These are phyloP conservation scores for Boletus bicolor DNA, from an alignment of 768 basidiomycete species.

Conservation along the genomic window DNA sequence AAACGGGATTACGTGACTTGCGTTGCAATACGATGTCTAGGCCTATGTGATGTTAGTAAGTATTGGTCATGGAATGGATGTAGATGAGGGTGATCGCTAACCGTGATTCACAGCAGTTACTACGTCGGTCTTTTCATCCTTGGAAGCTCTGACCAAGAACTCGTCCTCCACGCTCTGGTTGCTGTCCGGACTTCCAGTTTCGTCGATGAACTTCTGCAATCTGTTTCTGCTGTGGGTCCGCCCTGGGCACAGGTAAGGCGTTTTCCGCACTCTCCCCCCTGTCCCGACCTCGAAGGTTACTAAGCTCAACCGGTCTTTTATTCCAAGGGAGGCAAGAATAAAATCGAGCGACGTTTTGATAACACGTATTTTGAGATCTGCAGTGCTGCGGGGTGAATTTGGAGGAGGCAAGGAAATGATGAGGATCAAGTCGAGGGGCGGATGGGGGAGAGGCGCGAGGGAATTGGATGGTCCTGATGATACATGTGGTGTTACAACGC, in stretches of 20 bases:
- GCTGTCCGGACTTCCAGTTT: conserved; percentile 46
- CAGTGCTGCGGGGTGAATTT: conserved; percentile 67
- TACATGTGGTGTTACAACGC: conserved; percentile 66
- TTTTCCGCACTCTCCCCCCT: conserved; percentile 81
- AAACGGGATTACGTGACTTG: conserved; percentile 84
- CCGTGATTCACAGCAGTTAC: conserved; percentile 98
- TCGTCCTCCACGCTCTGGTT: conserved; percentile 54
- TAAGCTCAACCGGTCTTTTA: conserved; percentile 79
- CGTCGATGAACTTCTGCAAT: conserved; percentile 76
- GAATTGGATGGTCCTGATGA: conserved; percentile 77
- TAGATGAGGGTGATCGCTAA: conserved; percentile 25
- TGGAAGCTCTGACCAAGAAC: conserved; percentile 65
- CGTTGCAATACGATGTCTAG: conserved; percentile 94
- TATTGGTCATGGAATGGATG: not conserved
- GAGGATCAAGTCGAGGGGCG: conserved; percentile 88
- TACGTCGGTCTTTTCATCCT: conserved; percentile 95
- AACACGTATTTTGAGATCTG: conserved; percentile 83
- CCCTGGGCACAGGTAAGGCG: conserved; percentile 83
- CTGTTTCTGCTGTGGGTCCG: conserved; percentile 65
- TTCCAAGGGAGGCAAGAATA: conserved; percentile 69
- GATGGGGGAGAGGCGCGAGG: conserved; percentile 77
- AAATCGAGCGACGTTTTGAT: conserved; percentile 89
- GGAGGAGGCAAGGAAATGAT: conserved; percentile 84
- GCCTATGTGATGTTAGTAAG: conserved; percentile 39
- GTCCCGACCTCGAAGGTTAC: conserved; percentile 91